These are phyloP conservation scores for Saccharomycopsis sp. DNA, from an alignment of 805 yeast genomes.

Conservation along the genomic window DNA sequence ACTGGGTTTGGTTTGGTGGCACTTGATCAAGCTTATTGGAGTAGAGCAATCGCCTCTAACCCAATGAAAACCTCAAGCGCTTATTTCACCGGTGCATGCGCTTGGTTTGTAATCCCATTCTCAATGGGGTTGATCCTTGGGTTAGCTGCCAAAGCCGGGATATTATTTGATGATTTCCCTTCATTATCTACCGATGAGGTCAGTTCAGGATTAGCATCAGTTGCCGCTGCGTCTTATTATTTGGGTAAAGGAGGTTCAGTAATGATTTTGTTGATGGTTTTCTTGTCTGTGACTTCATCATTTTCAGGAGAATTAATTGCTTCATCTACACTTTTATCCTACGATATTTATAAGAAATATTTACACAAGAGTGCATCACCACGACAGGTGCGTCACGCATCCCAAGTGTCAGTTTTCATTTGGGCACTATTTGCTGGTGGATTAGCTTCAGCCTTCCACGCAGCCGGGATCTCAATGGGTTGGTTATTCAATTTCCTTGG, in stretches of 20 bases:
- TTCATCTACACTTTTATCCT: slow-evolving; percentile 36
- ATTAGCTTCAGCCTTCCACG: slow-evolving; percentile 33
- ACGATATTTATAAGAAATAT: slow-evolving; percentile 40
- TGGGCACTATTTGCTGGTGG: slow-evolving; percentile 35
- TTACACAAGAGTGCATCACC: slow-evolving; percentile 38
- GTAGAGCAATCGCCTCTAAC: slow-evolving; percentile 38
- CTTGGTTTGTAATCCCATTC: slow-evolving; percentile 36
- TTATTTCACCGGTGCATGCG: slow-evolving; percentile 34
- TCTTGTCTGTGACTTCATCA: slow-evolving; percentile 37
- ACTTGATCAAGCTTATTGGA: slow-evolving; percentile 36
- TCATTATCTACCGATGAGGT: slow-evolving; percentile 34
- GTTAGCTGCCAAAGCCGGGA: slow-evolving; percentile 32
- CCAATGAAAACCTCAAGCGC: slow-evolving; percentile 31
- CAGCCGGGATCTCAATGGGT: slow-evolving; percentile 31
- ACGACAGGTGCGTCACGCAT: slow-evolving; percentile 33
- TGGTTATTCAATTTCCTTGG: slow-evolving; percentile 38
- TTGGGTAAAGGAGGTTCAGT: slow-evolving; percentile 39
- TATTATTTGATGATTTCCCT: slow-evolving; percentile 29
- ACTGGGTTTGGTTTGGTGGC: slow-evolving; percentile 34
- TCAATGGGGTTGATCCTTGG: slow-evolving; percentile 34
- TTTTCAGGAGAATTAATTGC: slow-evolving; percentile 38
- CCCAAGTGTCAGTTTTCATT: slow-evolving; percentile 37
- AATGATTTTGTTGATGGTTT: slow-evolving; percentile 35
- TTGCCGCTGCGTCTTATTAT: slow-evolving; percentile 34
- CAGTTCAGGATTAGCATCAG: slow-evolving; percentile 35